These are phyloP conservation scores for Dipteronia dyeriana DNA, from an alignment of 345 rosid genomes.

Conservation along the genomic window DNA sequence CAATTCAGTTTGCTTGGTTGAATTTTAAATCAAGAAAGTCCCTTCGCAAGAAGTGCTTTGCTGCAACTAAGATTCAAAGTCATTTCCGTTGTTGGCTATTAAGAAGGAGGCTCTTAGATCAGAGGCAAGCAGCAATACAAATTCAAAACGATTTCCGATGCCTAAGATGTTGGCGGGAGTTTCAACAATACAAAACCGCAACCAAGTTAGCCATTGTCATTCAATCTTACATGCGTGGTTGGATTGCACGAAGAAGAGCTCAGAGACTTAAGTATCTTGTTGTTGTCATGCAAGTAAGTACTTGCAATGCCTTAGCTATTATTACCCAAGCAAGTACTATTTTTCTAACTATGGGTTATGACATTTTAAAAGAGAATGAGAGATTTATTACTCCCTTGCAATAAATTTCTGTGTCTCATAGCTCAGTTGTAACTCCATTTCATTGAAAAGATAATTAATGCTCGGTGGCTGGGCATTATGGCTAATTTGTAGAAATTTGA, in stretches of 20 bases:
- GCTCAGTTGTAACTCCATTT: too few species aligned
- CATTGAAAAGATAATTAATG: too few species aligned
- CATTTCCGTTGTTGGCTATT: conserved; percentile 45
- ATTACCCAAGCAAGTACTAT: not conserved
- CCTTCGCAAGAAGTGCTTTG: conserved; percentile 26
- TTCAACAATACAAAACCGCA: conserved; percentile 34
- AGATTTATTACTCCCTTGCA: too few species aligned
- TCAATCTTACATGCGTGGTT: conserved; percentile 65
- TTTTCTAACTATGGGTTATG: not conserved
- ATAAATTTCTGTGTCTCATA: too few species aligned
- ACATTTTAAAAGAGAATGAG: too few species aligned
- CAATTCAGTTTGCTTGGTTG: conserved; percentile 66
- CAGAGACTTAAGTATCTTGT: conserved; percentile 30
- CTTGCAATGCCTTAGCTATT: not conserved
- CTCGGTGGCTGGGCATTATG: too few species aligned
- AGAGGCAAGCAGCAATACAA: conserved; percentile 40
- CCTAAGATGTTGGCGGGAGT: conserved; percentile 34
- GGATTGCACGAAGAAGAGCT: conserved; percentile 46
- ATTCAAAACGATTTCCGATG: conserved; percentile 41
- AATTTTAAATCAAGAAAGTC: conserved; percentile 24
- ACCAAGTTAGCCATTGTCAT: conserved; percentile 50
- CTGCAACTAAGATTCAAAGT: conserved; percentile 58
- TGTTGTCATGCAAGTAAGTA: conserved; percentile 64
- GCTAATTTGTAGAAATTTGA: too few species aligned
- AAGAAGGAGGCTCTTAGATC: conserved; percentile 43